A percentile compares a stretch with the other conserved stretches of the same genome.
These are phyloP conservation scores for Mucor sp. DNA, from an alignment of 371 early-diverging fungal genomes.

Conservation along the genomic window DNA sequence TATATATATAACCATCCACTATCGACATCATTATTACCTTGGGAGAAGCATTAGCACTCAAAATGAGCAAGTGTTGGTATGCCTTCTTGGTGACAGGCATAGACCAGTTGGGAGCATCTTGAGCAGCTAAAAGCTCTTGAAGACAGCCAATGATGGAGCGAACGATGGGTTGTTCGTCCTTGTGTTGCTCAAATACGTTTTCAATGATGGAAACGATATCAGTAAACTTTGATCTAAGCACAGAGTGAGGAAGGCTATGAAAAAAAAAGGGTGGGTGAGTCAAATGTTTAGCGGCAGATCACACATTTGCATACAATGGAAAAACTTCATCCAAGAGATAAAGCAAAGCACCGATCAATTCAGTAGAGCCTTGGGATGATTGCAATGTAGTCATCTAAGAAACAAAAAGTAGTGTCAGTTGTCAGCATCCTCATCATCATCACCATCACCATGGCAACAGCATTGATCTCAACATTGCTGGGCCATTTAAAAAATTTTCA, in stretches of 20 bases:
- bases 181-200: constrained; percentile 57
- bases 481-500: constrained; percentile 33
- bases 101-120: constrained; percentile 78
- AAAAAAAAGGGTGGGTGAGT: not conserved
- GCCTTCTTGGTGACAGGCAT: constrained; percentile 68
- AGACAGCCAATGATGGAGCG: constrained; percentile 80
- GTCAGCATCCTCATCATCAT: not conserved
- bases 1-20: not conserved
- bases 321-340: constrained; percentile 84
- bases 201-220: constrained; percentile 63
- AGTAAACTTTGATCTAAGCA: constrained; percentile 69
- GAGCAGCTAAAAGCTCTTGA: constrained; percentile 78
- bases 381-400: constrained; percentile 73
- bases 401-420: not conserved
- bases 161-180: constrained; percentile 73
- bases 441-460: not conserved
- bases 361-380: constrained; percentile 45
- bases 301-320: constrained; percentile 57
- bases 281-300: not conserved
- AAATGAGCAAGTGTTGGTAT: constrained; percentile 72
- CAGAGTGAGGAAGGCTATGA: constrained; percentile 56
- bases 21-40: constrained; percentile 57
- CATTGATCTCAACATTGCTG: not conserved
- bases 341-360: constrained; percentile 68
- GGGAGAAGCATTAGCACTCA: constrained; percentile 83